phyloP scores from a whole-genome alignment of 495 filamentous ascomycete species.

The Podospora bellae-mahoneyi region DNA sequence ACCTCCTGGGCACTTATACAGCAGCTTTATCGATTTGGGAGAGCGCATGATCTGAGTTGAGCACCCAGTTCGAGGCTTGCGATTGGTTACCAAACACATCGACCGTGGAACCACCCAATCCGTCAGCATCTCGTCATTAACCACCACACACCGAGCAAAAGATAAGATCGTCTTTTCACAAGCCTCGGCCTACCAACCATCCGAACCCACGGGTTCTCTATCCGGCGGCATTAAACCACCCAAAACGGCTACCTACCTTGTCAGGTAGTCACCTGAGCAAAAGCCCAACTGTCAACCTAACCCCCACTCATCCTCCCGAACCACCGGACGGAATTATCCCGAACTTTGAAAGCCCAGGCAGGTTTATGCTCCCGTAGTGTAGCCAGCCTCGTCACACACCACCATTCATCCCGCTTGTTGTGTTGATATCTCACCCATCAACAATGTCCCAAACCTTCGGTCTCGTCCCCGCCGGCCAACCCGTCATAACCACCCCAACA shows the following conservation, averaged over 20 bases:
- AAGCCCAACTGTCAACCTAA: background rate
- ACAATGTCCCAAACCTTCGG: constrained; percentile 42
- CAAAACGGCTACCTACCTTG: background rate
- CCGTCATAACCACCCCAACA: constrained; percentile 44
- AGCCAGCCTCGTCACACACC: background rate
- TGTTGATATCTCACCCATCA: constrained; percentile 9
- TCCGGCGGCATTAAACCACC: background rate
- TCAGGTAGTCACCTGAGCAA: background rate
- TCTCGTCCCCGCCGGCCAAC: constrained; percentile 50
- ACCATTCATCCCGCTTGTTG: background rate
- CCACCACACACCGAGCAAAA: background rate
- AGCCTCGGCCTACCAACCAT: background rate
- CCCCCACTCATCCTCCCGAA: background rate
- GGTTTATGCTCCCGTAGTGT: background rate
- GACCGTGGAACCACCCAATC: background rate
- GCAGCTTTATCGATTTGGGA: background rate
- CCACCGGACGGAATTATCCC: background rate
- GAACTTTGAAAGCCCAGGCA: background rate
- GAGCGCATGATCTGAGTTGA: background rate
- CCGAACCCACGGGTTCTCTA: background rate
- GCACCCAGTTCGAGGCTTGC: background rate
- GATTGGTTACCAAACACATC: background rate
- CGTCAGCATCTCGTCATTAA: background rate
- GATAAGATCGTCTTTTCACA: background rate
- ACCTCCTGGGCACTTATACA: background rate